A percentile compares a stretch with the other conserved stretches of the same genome.
phyloP scores from a whole-genome alignment of 768 basidiomycete species.

The Macrolepiota dolichaula region DNA sequence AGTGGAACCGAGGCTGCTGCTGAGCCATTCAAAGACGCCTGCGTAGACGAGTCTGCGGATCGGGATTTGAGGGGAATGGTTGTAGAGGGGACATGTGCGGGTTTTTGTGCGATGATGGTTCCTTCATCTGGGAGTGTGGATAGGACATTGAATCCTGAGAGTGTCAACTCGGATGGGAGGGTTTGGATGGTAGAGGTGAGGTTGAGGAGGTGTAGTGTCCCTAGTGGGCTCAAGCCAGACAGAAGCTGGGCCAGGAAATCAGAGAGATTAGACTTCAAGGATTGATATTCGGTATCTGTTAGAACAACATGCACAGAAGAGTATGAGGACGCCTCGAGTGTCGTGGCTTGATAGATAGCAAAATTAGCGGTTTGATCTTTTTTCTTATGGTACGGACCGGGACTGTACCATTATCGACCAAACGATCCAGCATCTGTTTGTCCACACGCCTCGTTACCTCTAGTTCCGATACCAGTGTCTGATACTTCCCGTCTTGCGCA shows the following conservation, averaged over 20 bases:
- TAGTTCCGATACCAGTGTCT: constrained; percentile 60
- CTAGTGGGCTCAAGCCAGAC: constrained; percentile 58
- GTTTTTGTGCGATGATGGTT: constrained; percentile 69
- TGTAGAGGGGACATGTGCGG: constrained; percentile 38
- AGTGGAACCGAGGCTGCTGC: constrained; percentile 33
- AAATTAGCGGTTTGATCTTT: neutral
- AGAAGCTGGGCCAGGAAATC: constrained; percentile 59
- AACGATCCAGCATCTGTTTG: constrained; percentile 77
- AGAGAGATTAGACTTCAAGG: constrained; percentile 48
- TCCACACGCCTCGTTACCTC: constrained; percentile 58
- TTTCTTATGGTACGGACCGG: neutral
- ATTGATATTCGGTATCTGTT: constrained; percentile 56
- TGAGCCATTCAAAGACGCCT: constrained; percentile 16
- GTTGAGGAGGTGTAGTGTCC: constrained; percentile 66
- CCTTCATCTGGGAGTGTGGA: constrained; percentile 35
- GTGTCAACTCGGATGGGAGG: constrained; percentile 57
- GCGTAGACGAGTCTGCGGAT: constrained; percentile 33
- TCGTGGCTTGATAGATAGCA: constrained; percentile 46
- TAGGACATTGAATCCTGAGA: constrained; percentile 63
- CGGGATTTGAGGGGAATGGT: constrained; percentile 41
- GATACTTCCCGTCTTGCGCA: constrained; percentile 78
- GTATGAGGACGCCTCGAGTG: constrained; percentile 51
- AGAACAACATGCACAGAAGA: constrained; percentile 69
- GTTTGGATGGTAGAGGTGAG: constrained; percentile 37
- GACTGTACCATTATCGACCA: constrained; percentile 71